Conservation (phyloP, 495 filamentous ascomycete species). For the Letharia lupina region DNA sequence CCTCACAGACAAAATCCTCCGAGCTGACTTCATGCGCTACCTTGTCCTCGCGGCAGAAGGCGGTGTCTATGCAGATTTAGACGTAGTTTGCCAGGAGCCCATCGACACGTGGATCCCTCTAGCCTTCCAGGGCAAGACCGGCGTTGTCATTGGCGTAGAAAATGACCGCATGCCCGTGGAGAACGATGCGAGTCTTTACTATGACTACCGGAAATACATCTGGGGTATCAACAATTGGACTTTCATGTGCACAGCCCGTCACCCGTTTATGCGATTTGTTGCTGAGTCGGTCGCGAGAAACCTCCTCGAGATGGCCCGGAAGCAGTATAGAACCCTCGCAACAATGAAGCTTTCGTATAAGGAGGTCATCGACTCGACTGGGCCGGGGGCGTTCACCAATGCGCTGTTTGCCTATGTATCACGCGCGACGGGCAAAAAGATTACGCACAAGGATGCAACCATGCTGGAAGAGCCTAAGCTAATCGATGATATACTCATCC, state of each 20-base stretch:
- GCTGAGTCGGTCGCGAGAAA: slow-evolving; percentile 53
- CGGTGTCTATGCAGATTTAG: slow-evolving; percentile 33
- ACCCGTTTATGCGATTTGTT: slow-evolving; percentile 53
- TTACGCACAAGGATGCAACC: slow-evolving; percentile 51
- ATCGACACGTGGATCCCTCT: slow-evolving; percentile 40
- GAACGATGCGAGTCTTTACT: slow-evolving; percentile 55
- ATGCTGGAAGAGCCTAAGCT: slow-evolving; percentile 49
- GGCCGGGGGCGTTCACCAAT: slow-evolving; percentile 56
- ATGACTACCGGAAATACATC: slow-evolving; percentile 45
- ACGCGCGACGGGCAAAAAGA: slow-evolving; percentile 25
- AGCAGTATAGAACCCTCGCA: slow-evolving; percentile 44
- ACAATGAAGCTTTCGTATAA: slow-evolving; percentile 56
- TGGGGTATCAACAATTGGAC: slow-evolving; percentile 62
- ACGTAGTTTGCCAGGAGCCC: slow-evolving; percentile 40
- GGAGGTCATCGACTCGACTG: slow-evolving; percentile 58
- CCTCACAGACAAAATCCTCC: slow-evolving; percentile 51
- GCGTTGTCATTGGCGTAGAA: slow-evolving; percentile 48
- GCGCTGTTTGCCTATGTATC: slow-evolving; percentile 54
- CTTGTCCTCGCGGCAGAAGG: slow-evolving; percentile 47
- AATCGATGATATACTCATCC: slow-evolving; percentile 31
- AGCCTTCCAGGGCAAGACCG: slow-evolving; percentile 37
- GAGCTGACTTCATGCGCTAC: slow-evolving; percentile 47
- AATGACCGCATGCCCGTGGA: slow-evolving; percentile 36
- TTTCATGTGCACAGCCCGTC: slow-evolving; percentile 53
- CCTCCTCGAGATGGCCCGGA: slow-evolving; percentile 45